Base-by-base conservation (phyloP, 352 stramenopile species). In the Globisporangium apiculatum region DNA sequence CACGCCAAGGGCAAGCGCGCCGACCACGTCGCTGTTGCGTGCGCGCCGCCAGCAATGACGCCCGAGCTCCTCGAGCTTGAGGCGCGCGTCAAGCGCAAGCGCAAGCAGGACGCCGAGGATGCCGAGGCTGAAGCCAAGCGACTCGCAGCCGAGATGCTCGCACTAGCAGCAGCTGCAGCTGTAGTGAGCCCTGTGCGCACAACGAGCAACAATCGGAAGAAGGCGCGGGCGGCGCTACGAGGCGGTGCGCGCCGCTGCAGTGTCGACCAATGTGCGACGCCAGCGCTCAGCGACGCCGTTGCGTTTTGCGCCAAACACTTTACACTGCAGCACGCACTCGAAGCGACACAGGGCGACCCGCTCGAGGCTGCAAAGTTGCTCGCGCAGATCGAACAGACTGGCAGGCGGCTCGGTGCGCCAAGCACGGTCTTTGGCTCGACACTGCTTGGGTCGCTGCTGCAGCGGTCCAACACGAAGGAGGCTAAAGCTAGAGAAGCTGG, bases 1-100 rank as follows among this genome's bases (percentile, higher is more conserved):
- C 83, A 94, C 56, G 67, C 55, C 41, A 89, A 87, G 38, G 83
- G 81, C 41, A 83, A 80, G 57, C 79, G 83, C 40, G 71, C 71
- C 3, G 69, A 85, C 55, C 83, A 91, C 62, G 64, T 65, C n/a
- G 86, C 64, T 24, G 60, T 55, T 36, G 61, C 64, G 53, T 67
- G 84, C 4, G 55, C 68, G 10, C 57, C 72, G 18, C 66, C 62
- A 0, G 57, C 42, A 9, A 57, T 77, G 66, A 69, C 68, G 41
- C 62, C 50, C 17, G 72, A 87, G 66, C 71, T 91, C 7, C 48
- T 75, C 11, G 71, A 67, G 10, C 64, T 89, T 6, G 83, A 92
- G 58, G 70, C 85, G 11, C 57, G 73, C 36, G 74, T 89, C 38
- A 72, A 72, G 9, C 61, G 52, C 9, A 89, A 86, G 71, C 72